Base-by-base conservation (phyloP, 1,139 yeast genomes). In the Groenewaldozyma auringiensis region DNA sequence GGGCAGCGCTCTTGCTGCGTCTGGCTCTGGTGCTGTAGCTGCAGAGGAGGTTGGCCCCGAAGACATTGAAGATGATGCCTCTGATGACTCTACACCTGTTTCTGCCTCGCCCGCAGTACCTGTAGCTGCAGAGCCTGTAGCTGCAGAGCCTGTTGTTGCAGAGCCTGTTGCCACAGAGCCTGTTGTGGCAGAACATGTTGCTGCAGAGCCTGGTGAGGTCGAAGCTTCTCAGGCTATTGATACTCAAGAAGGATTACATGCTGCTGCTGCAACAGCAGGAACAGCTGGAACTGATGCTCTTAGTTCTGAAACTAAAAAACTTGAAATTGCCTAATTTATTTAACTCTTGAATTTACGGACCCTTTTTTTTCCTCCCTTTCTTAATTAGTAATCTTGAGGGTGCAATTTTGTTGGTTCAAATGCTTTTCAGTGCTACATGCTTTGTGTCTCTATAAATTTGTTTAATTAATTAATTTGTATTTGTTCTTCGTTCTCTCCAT, bases 81-180 rank as follows among this genome's bases (percentile, higher is more conserved):
- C 40, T 21, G 41, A 35, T 32, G 44, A 43, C 14, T 46, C 37
- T 14, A 43, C 48, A 11, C 45, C 50, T 29, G 74, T 75, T 2
- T 64, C 74, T 0, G 66, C 67, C 40, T 50, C 78, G 17, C 70
- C 40, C n/a, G 40, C 39, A 18, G 29, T 42, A 20, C 41, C 49
- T 27, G 57, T 62, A 31, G 42, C 22, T 14, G 20, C 48, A 22
- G 34, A 35, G 21, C 39, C 62, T 4, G 62, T 59, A 42, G 45
- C 64, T 11, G 35, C 45, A 16, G 20, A n/a, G n/a, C n/a, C n/a
- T 40, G 39, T 22, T 4, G 37, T 27, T 37, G 40, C 18, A 41
- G 32, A 38, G 20, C 29, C 29, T 25, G 57, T 62, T 32, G 42
- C 22, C 17, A 21, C 48, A 22, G 34, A 35, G 21, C 9, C 29